Evolutionary conservation across 495 filamentous ascomycete genomes (phyloP), one percentile per base, ranked within the genome.

Genomic region (Lasiosphaeria miniovina): DNA sequence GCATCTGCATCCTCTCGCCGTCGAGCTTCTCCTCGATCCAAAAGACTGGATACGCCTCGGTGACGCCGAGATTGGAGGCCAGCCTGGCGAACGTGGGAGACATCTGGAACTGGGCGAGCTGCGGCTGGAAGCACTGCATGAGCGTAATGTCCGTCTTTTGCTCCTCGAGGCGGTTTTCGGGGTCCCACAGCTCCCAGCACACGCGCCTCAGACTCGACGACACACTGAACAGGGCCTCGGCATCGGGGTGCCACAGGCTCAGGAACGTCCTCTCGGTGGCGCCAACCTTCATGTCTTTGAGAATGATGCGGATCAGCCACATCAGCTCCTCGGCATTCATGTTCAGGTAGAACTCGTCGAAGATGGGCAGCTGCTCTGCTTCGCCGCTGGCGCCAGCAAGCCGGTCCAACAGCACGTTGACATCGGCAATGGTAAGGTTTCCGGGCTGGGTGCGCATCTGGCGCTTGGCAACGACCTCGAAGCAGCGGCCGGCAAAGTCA

Each of bases 21-120:
- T 98, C 94, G 14, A 98, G 78, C 72, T 98, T 98, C 77, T 98
- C 94, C 69, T 98, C 94, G 41, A 98, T 93, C 92, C 92, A 98
- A 66, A 96, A 98, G 32, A 85, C 80, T 8, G 82, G 76, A 49
- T 93, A 85, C 4, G 89, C 84, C 51, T 88, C 84, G 1, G 83
- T 89, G 0, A 80, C 77, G 24, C 80, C 78, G 81, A 98, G 85
- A 38, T 84, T 85, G 11, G 80, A 75, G 33, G 96, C 84, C 80
- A 96, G 89, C 59, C 86, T 88, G n/a, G 89, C 84, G 64, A 98
- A 87, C 4, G 86, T 88, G 1, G 75, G 69, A 50, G 91, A 81
- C 84, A 91, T 92, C 74, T 97, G 93, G 63, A 96, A 98, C 66
- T 96, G 91, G 4, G 94, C 95, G 54, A 98, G 81, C 74, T 97